Conservation (phyloP, 1,284 basidiomycete species). For the Cutaneotrichosporon cyanovorans region DNA sequence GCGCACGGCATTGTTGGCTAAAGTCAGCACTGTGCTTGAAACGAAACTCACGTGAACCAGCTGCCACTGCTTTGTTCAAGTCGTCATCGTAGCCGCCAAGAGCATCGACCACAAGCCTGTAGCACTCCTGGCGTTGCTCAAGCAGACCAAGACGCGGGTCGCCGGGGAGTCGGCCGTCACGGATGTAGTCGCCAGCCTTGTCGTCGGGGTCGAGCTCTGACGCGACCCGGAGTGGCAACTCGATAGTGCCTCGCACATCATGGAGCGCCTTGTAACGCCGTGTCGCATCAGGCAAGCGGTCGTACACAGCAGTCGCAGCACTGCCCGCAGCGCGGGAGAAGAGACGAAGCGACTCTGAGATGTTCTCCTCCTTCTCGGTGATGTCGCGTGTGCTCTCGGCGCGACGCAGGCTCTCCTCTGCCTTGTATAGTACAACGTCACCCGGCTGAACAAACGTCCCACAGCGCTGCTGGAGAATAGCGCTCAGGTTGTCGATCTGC, state of each 20-base stretch:
- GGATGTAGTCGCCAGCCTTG: conserved; percentile 69
- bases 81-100: conserved; percentile 67
- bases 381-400: conserved; percentile 73
- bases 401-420: conserved; percentile 84
- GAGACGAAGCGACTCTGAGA: conserved; percentile 73
- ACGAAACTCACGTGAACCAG: conserved; percentile 7
- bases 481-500: conserved; percentile 91
- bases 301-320: conserved; percentile 71
- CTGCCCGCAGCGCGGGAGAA: conserved; percentile 62
- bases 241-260: conserved; percentile 60
- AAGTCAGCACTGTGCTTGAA: conserved; percentile 10
- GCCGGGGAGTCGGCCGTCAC: conserved; percentile 54
- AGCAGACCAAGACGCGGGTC: conserved; percentile 59
- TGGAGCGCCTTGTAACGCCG: conserved; percentile 76
- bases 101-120: conserved; percentile 73
- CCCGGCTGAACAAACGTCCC: conserved; percentile 97
- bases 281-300: conserved; percentile 75
- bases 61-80: conserved; percentile 22
- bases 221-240: conserved; percentile 79
- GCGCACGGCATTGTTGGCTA: conserved; percentile 5
- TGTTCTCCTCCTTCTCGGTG: conserved; percentile 62
- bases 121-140: conserved; percentile 64
- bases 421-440: conserved; percentile 97
- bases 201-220: conserved; percentile 69
- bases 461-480: conserved; percentile 86